These are phyloP conservation scores for Cercospora zeina DNA, from an alignment of 2,329 filamentous ascomycete species.

Conservation along the genomic window DNA sequence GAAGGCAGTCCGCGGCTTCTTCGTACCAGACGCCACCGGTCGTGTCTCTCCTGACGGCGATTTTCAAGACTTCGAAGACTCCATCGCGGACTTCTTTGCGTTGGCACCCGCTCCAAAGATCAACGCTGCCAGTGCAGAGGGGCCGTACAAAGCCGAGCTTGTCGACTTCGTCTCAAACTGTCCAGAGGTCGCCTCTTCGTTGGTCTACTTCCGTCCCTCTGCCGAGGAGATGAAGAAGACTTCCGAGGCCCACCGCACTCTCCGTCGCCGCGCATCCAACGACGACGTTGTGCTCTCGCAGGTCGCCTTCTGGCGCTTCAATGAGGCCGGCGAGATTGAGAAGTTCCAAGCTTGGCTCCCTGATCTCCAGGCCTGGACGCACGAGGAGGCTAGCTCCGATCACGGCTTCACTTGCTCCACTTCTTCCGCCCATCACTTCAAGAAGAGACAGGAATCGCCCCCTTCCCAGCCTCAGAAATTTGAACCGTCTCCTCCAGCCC, in stretches of 20 bases:
- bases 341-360: constrained; percentile 51
- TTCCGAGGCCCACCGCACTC: constrained; percentile 3
- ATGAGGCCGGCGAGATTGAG: constrained; percentile 46
- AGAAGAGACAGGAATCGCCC: not conserved
- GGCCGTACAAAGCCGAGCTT: constrained; percentile 31
- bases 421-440: not conserved
- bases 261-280: not conserved
- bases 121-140: constrained; percentile 29
- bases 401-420: constrained; percentile 25
- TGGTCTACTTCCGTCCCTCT: constrained; percentile 28
- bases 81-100: constrained; percentile 51
- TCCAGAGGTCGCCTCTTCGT: constrained; percentile 28
- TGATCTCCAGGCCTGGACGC: constrained; percentile 45
- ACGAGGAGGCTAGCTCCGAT: constrained; percentile 31
- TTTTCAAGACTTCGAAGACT: constrained; percentile 47
- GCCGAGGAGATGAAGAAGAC: constrained; percentile 19
- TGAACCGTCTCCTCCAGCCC: not conserved
- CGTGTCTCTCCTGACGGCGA: constrained; percentile 48
- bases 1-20: constrained; percentile 44
- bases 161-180: constrained; percentile 30
- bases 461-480: not conserved
- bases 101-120: constrained; percentile 41
- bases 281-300: constrained; percentile 16
- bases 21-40: constrained; percentile 44
- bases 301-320: constrained; percentile 52